Evolutionary conservation across 2,329 filamentous ascomycete species (phyloP), one percentile per base, ranked within the genome.

Genomic region (Aphanocladium album): DNA sequence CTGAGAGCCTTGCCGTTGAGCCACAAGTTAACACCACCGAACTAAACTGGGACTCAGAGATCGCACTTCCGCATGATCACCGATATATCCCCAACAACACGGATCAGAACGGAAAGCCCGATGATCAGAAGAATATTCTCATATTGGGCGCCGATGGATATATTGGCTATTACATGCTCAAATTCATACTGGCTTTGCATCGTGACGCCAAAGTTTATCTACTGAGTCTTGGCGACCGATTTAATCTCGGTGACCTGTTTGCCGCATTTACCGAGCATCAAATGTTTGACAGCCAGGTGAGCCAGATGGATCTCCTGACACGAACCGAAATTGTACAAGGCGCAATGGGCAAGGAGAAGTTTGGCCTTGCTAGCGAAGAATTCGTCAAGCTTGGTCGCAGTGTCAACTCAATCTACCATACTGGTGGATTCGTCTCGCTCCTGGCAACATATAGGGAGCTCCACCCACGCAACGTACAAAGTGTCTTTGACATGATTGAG

Each of bases 371-470:
- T 57, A 62, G 63, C 33, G 59, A 63, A 4, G 64, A 61, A 2
- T 69, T 69, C 53, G 62, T 61, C 16, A 58, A 64, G 35, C 67
- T 70, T 3, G 67, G 67, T 17, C 62, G 63, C 45, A 63, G 50
- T 12, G 57, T 69, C 12, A 60, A 67, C 25, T 56, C 65, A 12
- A 69, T 69, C 57, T 69, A 69, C 61, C 66, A 69, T 50, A 63
- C 68, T n/a, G 68, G 68, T 30, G 66, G 67, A 19, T 67, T 67
- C 37, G 66, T 69, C 23, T 70, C 67, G 8, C 62, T 70, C 12
- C 61, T 70, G 25, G 67, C 67, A 62, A 66, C 67, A 2, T 70
- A 67, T 57, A 54, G 57, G 17, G 62, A 64, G 25, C 60, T 69
- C 46, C 66, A 66, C 57, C 55, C 61, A 2, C 45, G 62, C 59